phyloP scores from a whole-genome alignment of 2,329 filamentous ascomycete genomes.

The Penicillium thymicola region DNA sequence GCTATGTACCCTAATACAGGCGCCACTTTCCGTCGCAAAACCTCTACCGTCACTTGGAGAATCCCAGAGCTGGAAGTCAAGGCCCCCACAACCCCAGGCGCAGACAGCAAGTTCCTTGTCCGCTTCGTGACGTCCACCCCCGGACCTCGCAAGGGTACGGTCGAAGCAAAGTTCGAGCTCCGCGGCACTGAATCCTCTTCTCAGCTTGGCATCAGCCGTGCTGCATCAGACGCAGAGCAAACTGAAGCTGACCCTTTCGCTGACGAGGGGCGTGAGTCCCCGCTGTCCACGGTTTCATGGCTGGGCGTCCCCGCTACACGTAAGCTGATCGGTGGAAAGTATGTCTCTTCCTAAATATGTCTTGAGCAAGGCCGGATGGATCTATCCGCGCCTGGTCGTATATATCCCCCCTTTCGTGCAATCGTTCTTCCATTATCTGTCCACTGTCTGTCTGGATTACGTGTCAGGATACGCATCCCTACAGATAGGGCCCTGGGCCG shows the following conservation, averaged over 20 bases:
- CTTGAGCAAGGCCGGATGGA: not conserved
- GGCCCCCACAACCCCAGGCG: constrained; percentile 27
- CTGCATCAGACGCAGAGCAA: constrained; percentile 26
- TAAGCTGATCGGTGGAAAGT: constrained; percentile 73
- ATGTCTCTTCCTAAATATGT: constrained; percentile 53
- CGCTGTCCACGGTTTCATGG: constrained; percentile 52
- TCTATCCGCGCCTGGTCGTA: constrained; percentile 8
- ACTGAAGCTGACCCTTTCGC: constrained; percentile 48
- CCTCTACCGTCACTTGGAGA: constrained; percentile 46
- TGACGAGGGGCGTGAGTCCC: constrained; percentile 39
- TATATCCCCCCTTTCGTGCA: constrained; percentile 10
- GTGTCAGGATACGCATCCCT: not conserved
- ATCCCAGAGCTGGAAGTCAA: constrained; percentile 53
- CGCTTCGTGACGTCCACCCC: constrained; percentile 72
- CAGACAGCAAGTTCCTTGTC: constrained; percentile 73
- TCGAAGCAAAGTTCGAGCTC: constrained; percentile 82
- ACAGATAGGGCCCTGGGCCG: not conserved
- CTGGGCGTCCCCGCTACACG: constrained; percentile 61
- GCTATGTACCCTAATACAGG: constrained; percentile 48
- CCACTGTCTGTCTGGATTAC: constrained; percentile 2
- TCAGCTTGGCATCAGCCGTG: constrained; percentile 60
- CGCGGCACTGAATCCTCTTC: constrained; percentile 54
- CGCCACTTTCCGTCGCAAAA: constrained; percentile 46
- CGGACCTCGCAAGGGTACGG: constrained; percentile 67
- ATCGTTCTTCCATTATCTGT: not conserved